Percentiles rank a stretch among this genome's conserved stretches.
Evolutionary conservation across 129 eudicot genomes (phyloP).

Genomic region (Pseudognaphalium luteoalbum): DNA sequence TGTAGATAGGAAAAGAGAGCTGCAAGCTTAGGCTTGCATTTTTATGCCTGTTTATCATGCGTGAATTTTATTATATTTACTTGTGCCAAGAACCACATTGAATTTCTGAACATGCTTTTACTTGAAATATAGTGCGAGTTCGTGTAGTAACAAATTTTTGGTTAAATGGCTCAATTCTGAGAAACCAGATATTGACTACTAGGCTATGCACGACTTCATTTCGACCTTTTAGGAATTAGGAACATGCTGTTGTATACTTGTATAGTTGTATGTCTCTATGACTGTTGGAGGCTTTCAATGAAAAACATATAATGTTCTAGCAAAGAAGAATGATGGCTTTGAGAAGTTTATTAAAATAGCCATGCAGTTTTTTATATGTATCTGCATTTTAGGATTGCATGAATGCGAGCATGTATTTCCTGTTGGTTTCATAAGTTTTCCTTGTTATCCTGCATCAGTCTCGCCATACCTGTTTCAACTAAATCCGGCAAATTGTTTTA

Average conservation of each 20-base stretch:
- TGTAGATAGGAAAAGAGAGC: not conserved
- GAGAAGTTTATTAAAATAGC: not conserved
- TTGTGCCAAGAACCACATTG: not conserved
- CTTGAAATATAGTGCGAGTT: not conserved
- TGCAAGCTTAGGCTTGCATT: constrained; percentile 6
- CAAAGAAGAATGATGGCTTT: not conserved
- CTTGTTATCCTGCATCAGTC: not conserved
- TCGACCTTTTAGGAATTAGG: not conserved
- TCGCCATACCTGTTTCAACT: too few relatives aligned
- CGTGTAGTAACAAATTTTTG: not conserved
- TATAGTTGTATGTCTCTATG: not conserved
- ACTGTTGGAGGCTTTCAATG: not conserved
- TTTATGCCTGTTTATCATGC: not conserved
- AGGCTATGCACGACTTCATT: not conserved
- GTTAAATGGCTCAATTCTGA: not conserved
- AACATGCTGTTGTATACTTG: not conserved
- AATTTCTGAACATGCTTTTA: not conserved
- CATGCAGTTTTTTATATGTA: not conserved
- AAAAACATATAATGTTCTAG: not conserved
- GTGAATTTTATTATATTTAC: not conserved
- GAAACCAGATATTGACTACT: not conserved
- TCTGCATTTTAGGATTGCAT: not conserved
- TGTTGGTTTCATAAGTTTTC: not conserved
- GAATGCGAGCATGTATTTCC: not conserved
- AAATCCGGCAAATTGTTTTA: not conserved